Percentiles rank a stretch among this genome's conserved stretches.
These are phyloP conservation scores for Oemleria cerasiformis DNA, from an alignment of 306 rosid genomes.

Conservation along the genomic window DNA sequence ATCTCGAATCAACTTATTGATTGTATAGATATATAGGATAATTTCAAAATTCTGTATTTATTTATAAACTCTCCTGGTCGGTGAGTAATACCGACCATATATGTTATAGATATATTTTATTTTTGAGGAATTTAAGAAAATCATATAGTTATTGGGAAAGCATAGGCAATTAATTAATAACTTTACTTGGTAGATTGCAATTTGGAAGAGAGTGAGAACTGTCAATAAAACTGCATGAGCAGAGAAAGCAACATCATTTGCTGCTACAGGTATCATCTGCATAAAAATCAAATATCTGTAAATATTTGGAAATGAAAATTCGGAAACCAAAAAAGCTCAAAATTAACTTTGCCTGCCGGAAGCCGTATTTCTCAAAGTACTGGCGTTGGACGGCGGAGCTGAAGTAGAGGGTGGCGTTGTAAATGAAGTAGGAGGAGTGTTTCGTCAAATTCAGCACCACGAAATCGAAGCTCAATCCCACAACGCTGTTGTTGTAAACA, in stretches of 20 bases:
- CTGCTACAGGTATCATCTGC: conserved; percentile 97
- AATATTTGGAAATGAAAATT: not conserved
- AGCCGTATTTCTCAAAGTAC: conserved; percentile 67
- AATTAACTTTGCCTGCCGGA: conserved; percentile 50
- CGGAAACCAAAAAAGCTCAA: not conserved
- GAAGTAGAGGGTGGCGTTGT: conserved; percentile 76
- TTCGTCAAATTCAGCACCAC: conserved; percentile 77
- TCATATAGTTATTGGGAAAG: not conserved
- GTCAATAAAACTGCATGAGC: conserved; percentile 78
- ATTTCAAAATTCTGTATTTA: no score
- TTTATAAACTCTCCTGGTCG: no score
- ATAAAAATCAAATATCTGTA: no score
- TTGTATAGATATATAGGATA: no score
- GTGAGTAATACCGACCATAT: no score
- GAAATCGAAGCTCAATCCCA: conserved; percentile 85
- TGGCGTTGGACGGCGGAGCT: conserved; percentile 67
- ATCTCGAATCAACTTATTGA: no score
- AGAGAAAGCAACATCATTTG: conserved; percentile 93
- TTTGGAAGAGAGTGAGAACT: conserved; percentile 62
- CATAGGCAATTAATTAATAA: not conserved
- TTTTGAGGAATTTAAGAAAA: no score
- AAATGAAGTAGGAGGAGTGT: conserved; percentile 77
- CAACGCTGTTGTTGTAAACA: conserved; percentile 45
- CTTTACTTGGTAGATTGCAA: conserved; percentile 65
- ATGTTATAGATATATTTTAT: no score